Evolutionary conservation across 495 filamentous ascomycete genomes (phyloP).

Genomic region (Aspergillus taichungensis): DNA sequence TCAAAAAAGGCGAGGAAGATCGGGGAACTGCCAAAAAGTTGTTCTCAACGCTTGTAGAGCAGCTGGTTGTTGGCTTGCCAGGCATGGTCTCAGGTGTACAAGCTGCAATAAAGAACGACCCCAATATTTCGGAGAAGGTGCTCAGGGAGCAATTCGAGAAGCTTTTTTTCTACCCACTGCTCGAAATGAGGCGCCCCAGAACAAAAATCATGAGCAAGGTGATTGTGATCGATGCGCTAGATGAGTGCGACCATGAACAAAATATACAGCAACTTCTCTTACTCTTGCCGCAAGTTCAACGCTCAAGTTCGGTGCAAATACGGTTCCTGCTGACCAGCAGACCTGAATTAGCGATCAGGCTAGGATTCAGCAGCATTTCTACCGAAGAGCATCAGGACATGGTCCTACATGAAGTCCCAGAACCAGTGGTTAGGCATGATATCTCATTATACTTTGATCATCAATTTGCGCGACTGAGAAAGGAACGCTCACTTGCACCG

Average conservation of each 20-base stretch:
- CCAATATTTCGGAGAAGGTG: constrained; percentile 20
- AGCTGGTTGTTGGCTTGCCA: constrained; percentile 24
- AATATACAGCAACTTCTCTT: constrained; percentile 29
- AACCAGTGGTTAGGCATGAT: constrained; percentile 15
- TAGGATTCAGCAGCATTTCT: constrained; percentile 10
- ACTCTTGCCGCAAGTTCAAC: constrained; percentile 16
- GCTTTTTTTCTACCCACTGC: constrained; percentile 35
- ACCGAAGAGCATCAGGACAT: constrained; percentile 11
- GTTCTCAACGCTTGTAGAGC: constrained; percentile 35
- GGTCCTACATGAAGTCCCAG: constrained; percentile 13
- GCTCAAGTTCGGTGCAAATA: constrained; percentile 4
- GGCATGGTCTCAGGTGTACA: constrained; percentile 21
- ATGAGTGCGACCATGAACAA: constrained; percentile 38
- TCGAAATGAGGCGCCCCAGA: not conserved
- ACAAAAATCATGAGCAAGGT: constrained; percentile 11
- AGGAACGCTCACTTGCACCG: constrained; percentile 2
- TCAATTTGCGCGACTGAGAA: constrained; percentile 7
- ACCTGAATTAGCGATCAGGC: constrained; percentile 35
- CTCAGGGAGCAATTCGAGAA: constrained; percentile 38
- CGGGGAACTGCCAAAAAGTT: constrained; percentile 26
- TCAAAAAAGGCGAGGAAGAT: constrained; percentile 36
- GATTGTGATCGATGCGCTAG: constrained; percentile 42
- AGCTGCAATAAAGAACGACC: constrained; percentile 26
- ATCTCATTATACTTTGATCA: constrained; percentile 12
- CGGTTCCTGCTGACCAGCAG: constrained; percentile 28